Percentiles rank a stretch among this genome's conserved stretches.
phyloP scores from a whole-genome alignment of 345 rosid species.

The Eucalyptus microcorys region DNA sequence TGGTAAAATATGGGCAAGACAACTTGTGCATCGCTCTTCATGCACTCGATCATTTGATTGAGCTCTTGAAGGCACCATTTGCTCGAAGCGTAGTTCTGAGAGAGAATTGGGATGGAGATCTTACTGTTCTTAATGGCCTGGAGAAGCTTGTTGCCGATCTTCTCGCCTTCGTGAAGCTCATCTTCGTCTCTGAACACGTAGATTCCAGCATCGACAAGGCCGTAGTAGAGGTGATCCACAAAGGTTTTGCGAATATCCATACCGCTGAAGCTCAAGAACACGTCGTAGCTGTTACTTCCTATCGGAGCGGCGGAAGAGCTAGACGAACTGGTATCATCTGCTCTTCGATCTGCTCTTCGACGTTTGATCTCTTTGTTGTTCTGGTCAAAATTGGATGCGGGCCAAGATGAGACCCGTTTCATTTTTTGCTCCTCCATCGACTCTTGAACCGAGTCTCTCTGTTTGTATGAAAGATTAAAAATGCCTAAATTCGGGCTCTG shows the following conservation, averaged over 20 bases:
- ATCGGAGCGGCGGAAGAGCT: rapidly evolving
- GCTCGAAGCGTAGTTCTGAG: neutral
- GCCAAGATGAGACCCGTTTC: too few species aligned
- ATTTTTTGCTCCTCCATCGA: too few species aligned
- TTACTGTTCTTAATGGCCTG: neutral
- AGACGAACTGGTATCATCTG: rapidly evolving
- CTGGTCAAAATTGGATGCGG: too few species aligned
- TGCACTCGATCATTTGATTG: neutral
- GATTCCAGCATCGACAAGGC: rapidly evolving
- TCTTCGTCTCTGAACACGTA: rapidly evolving
- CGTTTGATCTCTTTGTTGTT: too few species aligned
- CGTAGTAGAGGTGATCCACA: too few species aligned
- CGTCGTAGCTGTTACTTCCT: rapidly evolving
- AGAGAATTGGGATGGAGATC: neutral
- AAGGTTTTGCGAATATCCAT: too few species aligned
- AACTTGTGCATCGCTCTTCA: neutral
- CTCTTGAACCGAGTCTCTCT: too few species aligned
- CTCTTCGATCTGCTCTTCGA: too few species aligned
- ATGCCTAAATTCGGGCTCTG: too few species aligned
- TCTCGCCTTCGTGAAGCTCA: neutral
- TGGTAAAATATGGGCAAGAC: neutral
- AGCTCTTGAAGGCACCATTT: neutral
- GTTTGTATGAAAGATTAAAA: too few species aligned
- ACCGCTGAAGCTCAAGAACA: too few species aligned
- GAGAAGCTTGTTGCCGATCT: neutral